Evolutionary conservation across 2,329 filamentous ascomycete species (phyloP).

Genomic region (Diplodia scrobiculata): DNA sequence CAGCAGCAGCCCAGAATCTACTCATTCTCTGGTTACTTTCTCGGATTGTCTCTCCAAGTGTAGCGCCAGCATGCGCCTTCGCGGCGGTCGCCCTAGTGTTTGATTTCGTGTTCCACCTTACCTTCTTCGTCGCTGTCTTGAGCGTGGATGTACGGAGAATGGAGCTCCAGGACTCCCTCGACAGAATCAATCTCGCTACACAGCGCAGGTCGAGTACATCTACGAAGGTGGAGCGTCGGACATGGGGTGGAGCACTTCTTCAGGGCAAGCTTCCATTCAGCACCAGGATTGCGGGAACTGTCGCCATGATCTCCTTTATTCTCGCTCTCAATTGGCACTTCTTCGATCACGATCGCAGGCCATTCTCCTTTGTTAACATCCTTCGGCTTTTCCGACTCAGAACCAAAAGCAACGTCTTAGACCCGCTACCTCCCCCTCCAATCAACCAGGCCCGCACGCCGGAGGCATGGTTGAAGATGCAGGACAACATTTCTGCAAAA

Average conservation of each 20-base stretch:
- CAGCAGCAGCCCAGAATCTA: conserved; percentile 69
- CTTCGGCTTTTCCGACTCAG: conserved; percentile 31
- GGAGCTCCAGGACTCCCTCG: conserved; percentile 73
- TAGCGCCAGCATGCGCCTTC: conserved; percentile 75
- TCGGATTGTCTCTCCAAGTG: conserved; percentile 66
- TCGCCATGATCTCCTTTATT: conserved; percentile 72
- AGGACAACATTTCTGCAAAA: conserved; percentile 75
- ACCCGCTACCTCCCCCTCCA: conserved; percentile 53
- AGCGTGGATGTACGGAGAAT: conserved; percentile 77
- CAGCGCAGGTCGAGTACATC: conserved; percentile 36
- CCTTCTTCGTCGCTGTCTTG: conserved; percentile 76
- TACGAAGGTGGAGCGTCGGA: conserved; percentile 51
- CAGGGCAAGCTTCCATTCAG: conserved; percentile 68
- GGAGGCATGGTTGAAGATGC: conserved; percentile 72
- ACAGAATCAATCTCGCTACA: conserved; percentile 41
- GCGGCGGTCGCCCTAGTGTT: conserved; percentile 73
- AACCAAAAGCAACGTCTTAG: conserved; percentile 34
- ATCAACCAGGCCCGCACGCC: conserved; percentile 77
- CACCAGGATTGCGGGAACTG: conserved; percentile 73
- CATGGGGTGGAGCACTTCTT: conserved; percentile 64
- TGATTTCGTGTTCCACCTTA: conserved; percentile 76
- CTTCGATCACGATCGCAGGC: conserved; percentile 60
- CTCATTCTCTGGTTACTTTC: conserved; percentile 67
- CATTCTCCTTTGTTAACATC: conserved; percentile 38
- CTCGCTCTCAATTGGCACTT: conserved; percentile 77